A percentile compares a stretch with the other conserved stretches of the same genome.
phyloP scores from a whole-genome alignment of 768 basidiomycete genomes.

The Filobasidium wieringae region DNA sequence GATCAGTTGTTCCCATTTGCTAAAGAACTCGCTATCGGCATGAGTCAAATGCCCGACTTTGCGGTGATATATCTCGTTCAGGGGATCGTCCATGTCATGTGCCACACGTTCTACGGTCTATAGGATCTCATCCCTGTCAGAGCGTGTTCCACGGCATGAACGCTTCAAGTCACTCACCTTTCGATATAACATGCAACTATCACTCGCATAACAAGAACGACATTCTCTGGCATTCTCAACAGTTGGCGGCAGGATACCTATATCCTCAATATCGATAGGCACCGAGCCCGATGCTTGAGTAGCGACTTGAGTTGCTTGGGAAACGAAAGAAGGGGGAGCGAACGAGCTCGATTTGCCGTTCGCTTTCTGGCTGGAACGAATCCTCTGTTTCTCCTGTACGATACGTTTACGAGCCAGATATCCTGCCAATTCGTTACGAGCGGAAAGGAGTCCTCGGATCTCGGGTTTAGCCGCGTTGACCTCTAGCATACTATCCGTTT shows the following conservation, averaged over 20 bases:
- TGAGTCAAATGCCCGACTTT: conserved; percentile 71
- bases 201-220: conserved; percentile 65
- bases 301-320: no score
- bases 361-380: neutral
- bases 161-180: conserved; percentile 46
- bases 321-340: no score
- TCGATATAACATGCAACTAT: conserved; percentile 89
- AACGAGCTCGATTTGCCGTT: no score
- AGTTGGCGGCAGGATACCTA: conserved; percentile 66
- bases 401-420: conserved; percentile 44
- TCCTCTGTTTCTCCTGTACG: neutral
- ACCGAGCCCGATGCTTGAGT: no score
- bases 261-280: conserved; percentile 9
- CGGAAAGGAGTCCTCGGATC: conserved; percentile 64
- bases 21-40: conserved; percentile 64
- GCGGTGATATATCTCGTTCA: conserved; percentile 53
- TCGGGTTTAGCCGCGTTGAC: conserved; percentile 74
- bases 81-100: conserved; percentile 41
- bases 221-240: conserved; percentile 72
- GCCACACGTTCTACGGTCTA: conserved; percentile 59
- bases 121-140: neutral
- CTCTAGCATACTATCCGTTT: conserved; percentile 70
- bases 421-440: conserved; percentile 70
- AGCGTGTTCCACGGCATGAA: neutral
- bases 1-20: conserved; percentile 76